Evolutionary conservation across 2,329 filamentous ascomycete genomes (phyloP).

Genomic region (Aspergillus transmontanensis): DNA sequence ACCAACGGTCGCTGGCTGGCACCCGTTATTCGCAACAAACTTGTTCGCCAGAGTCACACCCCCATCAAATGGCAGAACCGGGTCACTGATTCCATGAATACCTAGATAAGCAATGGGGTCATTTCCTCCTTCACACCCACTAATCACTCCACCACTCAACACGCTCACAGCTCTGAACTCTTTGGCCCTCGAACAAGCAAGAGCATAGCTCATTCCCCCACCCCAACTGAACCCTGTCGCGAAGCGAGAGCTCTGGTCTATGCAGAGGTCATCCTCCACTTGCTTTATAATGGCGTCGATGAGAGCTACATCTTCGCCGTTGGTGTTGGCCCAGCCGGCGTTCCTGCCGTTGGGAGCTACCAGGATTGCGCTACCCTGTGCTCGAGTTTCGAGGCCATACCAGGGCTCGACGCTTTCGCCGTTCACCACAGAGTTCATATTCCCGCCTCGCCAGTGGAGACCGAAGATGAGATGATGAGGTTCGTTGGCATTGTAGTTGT

Average conservation of each 20-base stretch:
- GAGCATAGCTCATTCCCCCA: constrained; percentile 45
- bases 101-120: constrained; percentile 45
- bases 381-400: constrained; percentile 45
- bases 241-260: constrained; percentile 46
- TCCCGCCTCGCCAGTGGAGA: constrained; percentile 46
- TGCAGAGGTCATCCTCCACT: constrained; percentile 45
- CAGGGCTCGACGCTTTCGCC: constrained; percentile 35
- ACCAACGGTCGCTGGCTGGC: constrained; percentile 21
- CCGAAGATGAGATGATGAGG: constrained; percentile 48
- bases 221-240: constrained; percentile 50
- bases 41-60: constrained; percentile 43
- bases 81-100: constrained; percentile 44
- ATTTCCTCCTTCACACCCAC: constrained; percentile 42
- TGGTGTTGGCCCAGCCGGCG: constrained; percentile 47
- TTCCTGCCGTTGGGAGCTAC: constrained; percentile 48
- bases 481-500: constrained; percentile 42
- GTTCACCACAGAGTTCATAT: constrained; percentile 39
- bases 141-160: constrained; percentile 36
- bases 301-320: constrained; percentile 40
- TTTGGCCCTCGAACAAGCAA: constrained; percentile 45
- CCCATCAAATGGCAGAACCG: constrained; percentile 36
- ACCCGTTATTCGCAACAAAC: constrained; percentile 44
- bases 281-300: constrained; percentile 39
- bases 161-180: constrained; percentile 27
- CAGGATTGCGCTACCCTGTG: constrained; percentile 45